These are phyloP conservation scores for Fraxinus excelsior DNA, from an alignment of 257 asterid genomes.

Conservation along the genomic window DNA sequence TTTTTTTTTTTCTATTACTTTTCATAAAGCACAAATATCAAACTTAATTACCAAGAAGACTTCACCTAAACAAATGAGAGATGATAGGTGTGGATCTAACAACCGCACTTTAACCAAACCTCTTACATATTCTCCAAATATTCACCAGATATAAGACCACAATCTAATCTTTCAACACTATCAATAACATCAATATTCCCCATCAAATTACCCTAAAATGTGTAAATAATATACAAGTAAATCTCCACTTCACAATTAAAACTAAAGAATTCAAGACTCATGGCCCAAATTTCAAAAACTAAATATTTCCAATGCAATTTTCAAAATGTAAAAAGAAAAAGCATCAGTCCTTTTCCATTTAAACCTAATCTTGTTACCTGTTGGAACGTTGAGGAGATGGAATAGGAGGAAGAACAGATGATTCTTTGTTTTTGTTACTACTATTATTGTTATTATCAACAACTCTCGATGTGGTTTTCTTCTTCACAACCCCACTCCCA, in stretches of 20 bases:
- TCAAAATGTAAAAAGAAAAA: slow-evolving; percentile 8
- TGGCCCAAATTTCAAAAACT: background rate
- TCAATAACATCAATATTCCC: background rate
- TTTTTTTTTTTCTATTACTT: slow-evolving; percentile 4
- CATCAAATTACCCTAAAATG: background rate
- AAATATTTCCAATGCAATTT: slow-evolving; percentile 10
- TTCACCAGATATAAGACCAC: slow-evolving; percentile 18
- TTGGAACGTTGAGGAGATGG: slow-evolving; percentile 67
- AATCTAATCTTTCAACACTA: slow-evolving; percentile 19
- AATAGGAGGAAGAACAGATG: slow-evolving; percentile 44
- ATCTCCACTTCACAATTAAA: background rate
- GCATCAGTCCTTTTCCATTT: slow-evolving; percentile 12
- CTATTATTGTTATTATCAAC: slow-evolving; percentile 44
- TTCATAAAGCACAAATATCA: background rate
- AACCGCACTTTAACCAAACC: slow-evolving; percentile 27
- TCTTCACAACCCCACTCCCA: slow-evolving; percentile 52
- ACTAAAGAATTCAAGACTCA: background rate
- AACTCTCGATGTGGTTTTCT: slow-evolving; percentile 69
- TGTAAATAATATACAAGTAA: background rate
- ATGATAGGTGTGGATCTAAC: slow-evolving; percentile 32
- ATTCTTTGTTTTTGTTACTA: slow-evolving; percentile 34
- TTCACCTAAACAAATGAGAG: background rate
- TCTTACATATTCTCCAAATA: background rate
- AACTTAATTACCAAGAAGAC: background rate
- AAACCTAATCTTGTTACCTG: slow-evolving; percentile 46